Percentiles rank a stretch among this genome's conserved stretches.
Conservation (phyloP, 1,139 yeast species). For the Geotrichum klebahnii region DNA sequence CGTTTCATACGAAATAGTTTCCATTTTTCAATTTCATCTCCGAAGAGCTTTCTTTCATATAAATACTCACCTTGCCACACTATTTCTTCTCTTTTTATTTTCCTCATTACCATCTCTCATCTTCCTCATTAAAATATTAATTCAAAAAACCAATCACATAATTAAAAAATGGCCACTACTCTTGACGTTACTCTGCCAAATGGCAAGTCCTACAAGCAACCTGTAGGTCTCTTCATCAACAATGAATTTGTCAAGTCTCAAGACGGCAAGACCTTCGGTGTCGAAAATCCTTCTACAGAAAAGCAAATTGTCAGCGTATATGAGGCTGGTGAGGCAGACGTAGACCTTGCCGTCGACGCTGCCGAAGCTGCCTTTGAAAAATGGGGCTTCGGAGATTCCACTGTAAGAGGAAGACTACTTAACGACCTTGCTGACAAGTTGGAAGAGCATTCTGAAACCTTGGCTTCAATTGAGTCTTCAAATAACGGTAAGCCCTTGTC, state of each 20-base stretch:
- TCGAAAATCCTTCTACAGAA: constrained; percentile 58
- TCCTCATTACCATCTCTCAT: background rate
- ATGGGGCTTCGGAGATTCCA: constrained; percentile 49
- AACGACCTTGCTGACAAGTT: constrained; percentile 62
- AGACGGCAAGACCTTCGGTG: constrained; percentile 50
- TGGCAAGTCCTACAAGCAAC: constrained; percentile 57
- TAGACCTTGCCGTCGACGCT: constrained; percentile 53
- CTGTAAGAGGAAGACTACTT: constrained; percentile 55
- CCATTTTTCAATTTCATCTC: too few relatives aligned
- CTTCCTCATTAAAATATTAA: background rate
- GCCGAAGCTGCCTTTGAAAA: constrained; percentile 49
- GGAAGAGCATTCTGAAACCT: constrained; percentile 54
- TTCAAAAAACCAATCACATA: background rate
- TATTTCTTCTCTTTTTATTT: too few relatives aligned
- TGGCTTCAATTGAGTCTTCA: constrained; percentile 70
- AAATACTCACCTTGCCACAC: too few relatives aligned
- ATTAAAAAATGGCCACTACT: constrained; percentile 7
- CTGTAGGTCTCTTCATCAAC: constrained; percentile 63
- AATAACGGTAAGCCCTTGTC: constrained; percentile 75
- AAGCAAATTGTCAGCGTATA: constrained; percentile 49
- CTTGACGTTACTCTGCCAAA: constrained; percentile 54
- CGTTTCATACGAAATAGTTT: too few relatives aligned
- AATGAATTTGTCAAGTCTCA: constrained; percentile 52
- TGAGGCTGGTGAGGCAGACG: constrained; percentile 53
- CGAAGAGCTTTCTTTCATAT: too few relatives aligned